A percentile compares a stretch with the other conserved stretches of the same genome.
Evolutionary conservation across 148 eudicot genomes (phyloP).

Genomic region (Tetragonia tetragonoides): DNA sequence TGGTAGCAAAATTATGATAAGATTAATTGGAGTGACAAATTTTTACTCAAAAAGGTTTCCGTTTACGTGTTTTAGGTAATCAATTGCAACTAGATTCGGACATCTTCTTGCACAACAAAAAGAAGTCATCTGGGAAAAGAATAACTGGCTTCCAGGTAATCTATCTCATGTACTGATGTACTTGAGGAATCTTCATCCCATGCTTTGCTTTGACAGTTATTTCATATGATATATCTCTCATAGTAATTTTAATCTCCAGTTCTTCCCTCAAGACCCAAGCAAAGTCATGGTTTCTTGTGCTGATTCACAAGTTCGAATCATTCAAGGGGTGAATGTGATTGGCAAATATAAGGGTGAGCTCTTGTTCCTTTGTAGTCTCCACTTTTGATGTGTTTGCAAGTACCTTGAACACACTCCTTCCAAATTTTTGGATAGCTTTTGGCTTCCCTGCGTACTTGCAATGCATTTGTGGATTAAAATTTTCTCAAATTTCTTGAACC

Average conservation of each 20-base stretch:
- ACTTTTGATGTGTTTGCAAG: background rate
- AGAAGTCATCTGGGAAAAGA: constrained; percentile 73
- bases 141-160: constrained; percentile 87
- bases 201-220: background rate
- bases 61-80: constrained; percentile 49
- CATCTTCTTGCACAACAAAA: constrained; percentile 57
- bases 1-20: background rate
- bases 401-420: background rate
- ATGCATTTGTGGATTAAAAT: background rate
- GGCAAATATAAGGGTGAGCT: constrained; percentile 72
- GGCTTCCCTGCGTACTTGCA: background rate
- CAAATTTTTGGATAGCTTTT: background rate
- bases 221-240: constrained; percentile 3
- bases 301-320: constrained; percentile 76
- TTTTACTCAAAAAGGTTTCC: constrained; percentile 17
- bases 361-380: background rate
- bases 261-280: constrained; percentile 70
- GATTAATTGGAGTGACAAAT: background rate
- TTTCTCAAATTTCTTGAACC: background rate
- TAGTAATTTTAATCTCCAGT: constrained; percentile 40
- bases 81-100: constrained; percentile 63
- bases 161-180: background rate
- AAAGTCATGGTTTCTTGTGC: constrained; percentile 91
- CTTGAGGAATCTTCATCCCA: background rate
- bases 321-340: constrained; percentile 64